A percentile compares a stretch with the other conserved stretches of the same genome.
Evolutionary conservation across 225 moss, liverwort and hornwort species (phyloP).

Genomic region (Physcomitrium patens): DNA sequence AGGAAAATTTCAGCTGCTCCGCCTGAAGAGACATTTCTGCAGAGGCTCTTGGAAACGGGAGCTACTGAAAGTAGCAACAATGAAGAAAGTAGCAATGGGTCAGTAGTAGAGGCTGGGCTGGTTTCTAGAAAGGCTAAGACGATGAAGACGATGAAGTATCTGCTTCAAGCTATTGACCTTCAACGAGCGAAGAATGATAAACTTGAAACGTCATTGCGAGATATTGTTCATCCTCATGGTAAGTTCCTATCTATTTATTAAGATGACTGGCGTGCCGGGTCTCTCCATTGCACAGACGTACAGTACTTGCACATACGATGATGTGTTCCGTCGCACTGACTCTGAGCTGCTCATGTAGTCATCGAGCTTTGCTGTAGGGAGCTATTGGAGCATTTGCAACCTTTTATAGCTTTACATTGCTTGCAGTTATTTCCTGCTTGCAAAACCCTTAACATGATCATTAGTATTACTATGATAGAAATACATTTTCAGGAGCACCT

Average conservation of each 20-base stretch:
- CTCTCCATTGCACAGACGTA: neutral
- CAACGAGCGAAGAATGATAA: conserved; percentile 84
- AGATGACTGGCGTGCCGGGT: conserved; percentile 20
- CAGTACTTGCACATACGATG: neutral
- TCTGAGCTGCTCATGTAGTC: conserved; percentile 19
- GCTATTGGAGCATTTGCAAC: neutral
- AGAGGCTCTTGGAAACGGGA: conserved; percentile 89
- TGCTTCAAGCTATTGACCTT: conserved; percentile 87
- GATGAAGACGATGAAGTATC: conserved; percentile 76
- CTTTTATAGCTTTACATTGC: conserved; percentile 26
- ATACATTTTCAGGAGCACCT: neutral
- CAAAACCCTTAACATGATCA: neutral
- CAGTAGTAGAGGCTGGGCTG: conserved; percentile 72
- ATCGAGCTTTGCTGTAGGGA: neutral
- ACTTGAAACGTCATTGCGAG: conserved; percentile 65
- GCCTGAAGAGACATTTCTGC: conserved; percentile 91
- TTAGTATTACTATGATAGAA: neutral
- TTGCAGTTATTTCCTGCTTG: neutral
- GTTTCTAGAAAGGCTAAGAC: conserved; percentile 70
- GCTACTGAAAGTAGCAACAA: conserved; percentile 92
- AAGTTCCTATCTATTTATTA: conserved; percentile 42
- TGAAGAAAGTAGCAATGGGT: conserved; percentile 59
- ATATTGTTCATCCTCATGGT: conserved; percentile 79
- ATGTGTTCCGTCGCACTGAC: neutral
- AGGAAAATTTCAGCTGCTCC: conserved; percentile 56